These are phyloP conservation scores for Phytophthora pisi DNA, from an alignment of 352 stramenopile genomes.

Conservation along the genomic window DNA sequence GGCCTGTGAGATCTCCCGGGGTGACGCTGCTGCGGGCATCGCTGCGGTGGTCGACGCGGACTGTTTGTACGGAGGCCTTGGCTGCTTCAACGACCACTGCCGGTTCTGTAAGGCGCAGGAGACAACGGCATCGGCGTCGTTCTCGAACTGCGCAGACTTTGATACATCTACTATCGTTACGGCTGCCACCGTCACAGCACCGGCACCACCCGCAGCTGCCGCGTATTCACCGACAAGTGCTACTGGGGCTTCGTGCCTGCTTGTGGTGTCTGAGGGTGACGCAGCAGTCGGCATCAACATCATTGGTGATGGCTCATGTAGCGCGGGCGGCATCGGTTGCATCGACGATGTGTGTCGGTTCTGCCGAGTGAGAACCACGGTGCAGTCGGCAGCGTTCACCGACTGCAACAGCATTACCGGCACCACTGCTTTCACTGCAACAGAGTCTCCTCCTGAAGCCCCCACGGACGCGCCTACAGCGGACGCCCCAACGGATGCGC, in stretches of 20 bases:
- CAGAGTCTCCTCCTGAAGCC: neutral
- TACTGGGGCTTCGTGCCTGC: neutral
- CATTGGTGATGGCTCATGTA: conserved; percentile 32
- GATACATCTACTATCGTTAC: conserved; percentile 21
- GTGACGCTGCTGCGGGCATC: conserved; percentile 38
- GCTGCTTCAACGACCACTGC: conserved; percentile 45
- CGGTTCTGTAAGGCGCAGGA: conserved; percentile 46
- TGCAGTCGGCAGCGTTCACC: conserved; percentile 35
- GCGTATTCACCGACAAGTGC: neutral
- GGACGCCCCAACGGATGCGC: neutral
- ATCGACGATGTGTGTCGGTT: conserved; percentile 46
- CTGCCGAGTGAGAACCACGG: conserved; percentile 36
- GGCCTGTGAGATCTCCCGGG: conserved; percentile 28
- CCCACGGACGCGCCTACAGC: neutral
- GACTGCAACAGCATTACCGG: conserved; percentile 23
- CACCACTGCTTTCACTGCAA: neutral
- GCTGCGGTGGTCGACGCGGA: conserved; percentile 29
- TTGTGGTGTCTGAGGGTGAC: conserved; percentile 14
- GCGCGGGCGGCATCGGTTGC: conserved; percentile 39
- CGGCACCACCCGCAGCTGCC: conserved; percentile 3
- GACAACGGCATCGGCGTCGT: conserved; percentile 36
- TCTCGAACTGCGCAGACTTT: conserved; percentile 24
- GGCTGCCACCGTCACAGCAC: conserved; percentile 6
- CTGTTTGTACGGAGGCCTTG: conserved; percentile 44
- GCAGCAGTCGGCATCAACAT: conserved; percentile 39